These are phyloP conservation scores for Withania somnifera DNA, from an alignment of 305 asterid genomes.

Conservation along the genomic window DNA sequence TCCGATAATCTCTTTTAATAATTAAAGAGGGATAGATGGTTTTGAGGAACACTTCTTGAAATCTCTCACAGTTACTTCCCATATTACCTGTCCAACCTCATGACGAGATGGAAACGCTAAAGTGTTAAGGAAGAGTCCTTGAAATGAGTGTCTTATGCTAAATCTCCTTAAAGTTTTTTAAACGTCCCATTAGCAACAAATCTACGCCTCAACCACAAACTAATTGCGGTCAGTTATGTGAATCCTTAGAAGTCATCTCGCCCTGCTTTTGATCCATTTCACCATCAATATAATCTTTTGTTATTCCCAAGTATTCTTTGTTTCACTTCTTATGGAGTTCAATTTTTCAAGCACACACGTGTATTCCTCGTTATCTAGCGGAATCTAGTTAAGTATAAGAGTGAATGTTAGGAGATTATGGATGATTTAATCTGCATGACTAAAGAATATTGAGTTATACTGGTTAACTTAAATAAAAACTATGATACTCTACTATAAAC, in stretches of 20 bases:
- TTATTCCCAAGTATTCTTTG: background rate
- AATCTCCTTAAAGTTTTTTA: background rate
- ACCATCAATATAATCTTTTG: background rate
- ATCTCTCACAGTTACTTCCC: background rate
- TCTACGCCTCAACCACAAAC: background rate
- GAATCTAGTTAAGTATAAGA: background rate
- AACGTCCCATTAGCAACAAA: background rate
- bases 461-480: background rate
- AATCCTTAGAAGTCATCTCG: background rate
- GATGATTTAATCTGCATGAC: too few relatives aligned
- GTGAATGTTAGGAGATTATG: background rate
- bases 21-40: background rate
- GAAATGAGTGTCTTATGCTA: background rate
- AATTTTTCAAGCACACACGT: background rate
- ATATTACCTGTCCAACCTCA: background rate
- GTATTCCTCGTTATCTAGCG: background rate
- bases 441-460: background rate
- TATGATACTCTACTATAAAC: background rate
- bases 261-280: background rate
- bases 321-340: background rate
- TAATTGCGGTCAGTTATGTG: background rate
- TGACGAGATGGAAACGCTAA: background rate
- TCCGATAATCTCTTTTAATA: background rate
- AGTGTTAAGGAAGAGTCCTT: background rate
- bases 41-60: background rate